phyloP scores from a whole-genome alignment of 2,329 filamentous ascomycete species.

The Teratosphaeriaceae sp. region DNA sequence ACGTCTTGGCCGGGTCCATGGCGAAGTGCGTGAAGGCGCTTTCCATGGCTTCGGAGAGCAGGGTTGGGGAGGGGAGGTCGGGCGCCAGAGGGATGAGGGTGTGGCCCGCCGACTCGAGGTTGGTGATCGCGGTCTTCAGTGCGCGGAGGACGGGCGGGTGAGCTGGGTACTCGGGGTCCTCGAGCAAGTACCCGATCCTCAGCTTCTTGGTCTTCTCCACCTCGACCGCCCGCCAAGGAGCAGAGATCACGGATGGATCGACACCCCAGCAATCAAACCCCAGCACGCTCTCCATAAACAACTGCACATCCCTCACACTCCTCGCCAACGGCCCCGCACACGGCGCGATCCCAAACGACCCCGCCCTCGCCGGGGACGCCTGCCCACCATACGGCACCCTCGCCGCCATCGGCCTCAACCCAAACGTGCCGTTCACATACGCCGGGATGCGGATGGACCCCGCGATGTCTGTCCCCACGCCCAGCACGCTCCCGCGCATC shows the following conservation, averaged over 20 bases:
- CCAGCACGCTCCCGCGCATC: constrained; percentile 52
- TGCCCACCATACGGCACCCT: constrained; percentile 27
- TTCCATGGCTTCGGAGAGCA: constrained; percentile 27
- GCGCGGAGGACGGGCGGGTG: constrained; percentile 46
- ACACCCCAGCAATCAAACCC: constrained; percentile 16
- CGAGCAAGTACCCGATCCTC: constrained; percentile 44
- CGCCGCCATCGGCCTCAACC: constrained; percentile 17
- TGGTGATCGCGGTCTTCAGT: constrained; percentile 35
- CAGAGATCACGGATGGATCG: constrained; percentile 29
- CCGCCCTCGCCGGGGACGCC: constrained; percentile 36
- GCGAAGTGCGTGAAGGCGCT: constrained; percentile 39
- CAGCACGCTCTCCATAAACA: constrained; percentile 19
- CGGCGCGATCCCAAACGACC: constrained; percentile 35
- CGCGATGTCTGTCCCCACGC: constrained; percentile 57
- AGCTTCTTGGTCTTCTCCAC: constrained; percentile 23
- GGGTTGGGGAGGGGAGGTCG: constrained; percentile 17
- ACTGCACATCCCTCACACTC: constrained; percentile 17
- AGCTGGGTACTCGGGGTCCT: constrained; percentile 43
- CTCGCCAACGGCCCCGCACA: constrained; percentile 24
- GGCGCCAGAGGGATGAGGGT: constrained; percentile 31
- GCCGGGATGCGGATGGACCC: constrained; percentile 72
- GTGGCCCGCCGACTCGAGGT: constrained; percentile 41
- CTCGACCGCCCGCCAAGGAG: constrained; percentile 41
- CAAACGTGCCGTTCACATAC: constrained; percentile 53
- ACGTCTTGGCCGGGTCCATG: constrained; percentile 32